Evolutionary conservation across 2,329 filamentous ascomycete genomes (phyloP), one percentile per base, ranked within the genome.

Genomic region (Pseudocercospora cruenta): DNA sequence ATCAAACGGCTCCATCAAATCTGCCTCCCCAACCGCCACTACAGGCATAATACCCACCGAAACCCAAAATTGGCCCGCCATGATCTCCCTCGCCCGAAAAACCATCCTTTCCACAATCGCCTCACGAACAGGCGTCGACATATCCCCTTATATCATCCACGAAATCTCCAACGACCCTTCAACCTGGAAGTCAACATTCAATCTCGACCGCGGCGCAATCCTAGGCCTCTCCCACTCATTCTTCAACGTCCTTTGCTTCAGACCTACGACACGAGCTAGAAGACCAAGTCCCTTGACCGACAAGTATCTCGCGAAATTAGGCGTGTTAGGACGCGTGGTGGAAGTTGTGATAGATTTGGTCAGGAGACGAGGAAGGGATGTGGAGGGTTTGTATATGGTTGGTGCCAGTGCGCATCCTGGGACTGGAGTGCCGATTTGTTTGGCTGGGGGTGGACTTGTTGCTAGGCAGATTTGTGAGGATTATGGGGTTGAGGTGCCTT

Each of bases 321-420:
- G 75, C 9, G 62, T 73, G 1, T 19, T 71, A 8, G 76, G 70
- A 4, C 64, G 71, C 8, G 69, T 74, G 12, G 67, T 55, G 14
- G 71, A 74, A 57, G 70, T 71, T 8, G 31, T 75, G 3, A 68
- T 69, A 6, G 76, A 78, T 63, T 63, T 71, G 4, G 58, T 67
- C 0, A 51, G 75, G 24, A 64, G 70, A 1, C 54, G 65, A n/a
- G 58, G 49, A 4, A 71, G 69, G 4, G 82, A 80, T 4, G 79
- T 89, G 19, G 70, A 79, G 12, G 80, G 81, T 2, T 77, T 88
- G 24, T 92, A 91, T 74, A 92, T 93, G 73, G 91, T 92, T 0
- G 90, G 90, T 36, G 90, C 90, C 1, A 90, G 87, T 73, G 91
- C 90, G 21, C 90, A 93, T 79, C 90, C 91, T 0, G 91, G 91